Conservation (phyloP, 192 early-diverging fungal genomes). For the Linnemannia elongata region DNA sequence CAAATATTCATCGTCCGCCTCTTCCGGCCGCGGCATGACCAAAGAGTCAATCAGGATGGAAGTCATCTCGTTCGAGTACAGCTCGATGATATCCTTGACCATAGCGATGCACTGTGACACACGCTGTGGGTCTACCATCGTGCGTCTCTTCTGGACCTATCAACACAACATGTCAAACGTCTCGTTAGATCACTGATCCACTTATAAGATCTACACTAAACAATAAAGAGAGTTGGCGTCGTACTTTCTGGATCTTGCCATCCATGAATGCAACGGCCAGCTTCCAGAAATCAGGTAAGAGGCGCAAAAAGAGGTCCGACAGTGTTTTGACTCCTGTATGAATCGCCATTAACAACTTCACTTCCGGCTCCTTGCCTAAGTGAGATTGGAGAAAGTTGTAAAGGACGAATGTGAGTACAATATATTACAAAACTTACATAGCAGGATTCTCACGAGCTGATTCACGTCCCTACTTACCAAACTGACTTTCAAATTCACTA, state of each 20-base stretch:
- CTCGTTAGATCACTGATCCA: not conserved
- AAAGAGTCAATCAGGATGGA: conserved; percentile 63
- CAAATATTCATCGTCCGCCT: not conserved
- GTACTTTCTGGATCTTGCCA: conserved; percentile 77
- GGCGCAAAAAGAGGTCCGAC: conserved; percentile 79
- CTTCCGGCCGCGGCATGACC: conserved; percentile 43
- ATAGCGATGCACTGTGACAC: conserved; percentile 76
- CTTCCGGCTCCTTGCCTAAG: conserved; percentile 71
- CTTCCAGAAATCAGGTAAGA: conserved; percentile 95
- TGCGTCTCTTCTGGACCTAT: conserved; percentile 51
- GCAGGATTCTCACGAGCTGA: not conserved
- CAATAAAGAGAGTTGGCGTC: too few relatives aligned
- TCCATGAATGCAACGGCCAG: conserved; percentile 90
- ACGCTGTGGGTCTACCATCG: conserved; percentile 69
- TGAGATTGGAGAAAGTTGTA: not conserved
- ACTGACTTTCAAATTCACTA: conserved; percentile 47
- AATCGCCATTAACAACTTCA: conserved; percentile 82
- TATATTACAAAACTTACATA: too few relatives aligned
- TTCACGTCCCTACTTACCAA: conserved; percentile 23
- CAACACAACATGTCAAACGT: not conserved
- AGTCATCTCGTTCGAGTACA: conserved; percentile 70
- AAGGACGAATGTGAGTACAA: not conserved
- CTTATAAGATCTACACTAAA: not conserved
- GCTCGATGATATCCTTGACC: conserved; percentile 72
- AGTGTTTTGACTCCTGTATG: conserved; percentile 77